phyloP scores from a whole-genome alignment of 495 filamentous ascomycete genomes.

The Penicillium lividum region DNA sequence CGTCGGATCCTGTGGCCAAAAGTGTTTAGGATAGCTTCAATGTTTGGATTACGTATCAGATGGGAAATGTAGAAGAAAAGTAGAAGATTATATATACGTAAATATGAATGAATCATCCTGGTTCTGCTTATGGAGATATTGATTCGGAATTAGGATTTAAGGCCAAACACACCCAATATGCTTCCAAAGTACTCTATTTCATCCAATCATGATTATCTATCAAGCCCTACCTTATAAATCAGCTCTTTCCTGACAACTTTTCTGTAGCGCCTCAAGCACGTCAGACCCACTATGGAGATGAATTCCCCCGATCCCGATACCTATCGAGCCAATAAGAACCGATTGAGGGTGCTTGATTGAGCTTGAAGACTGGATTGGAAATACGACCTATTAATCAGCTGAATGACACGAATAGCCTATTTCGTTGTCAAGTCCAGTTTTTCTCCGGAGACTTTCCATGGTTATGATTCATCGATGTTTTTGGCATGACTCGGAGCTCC shows the following conservation, averaged over 20 bases:
- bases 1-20: background rate
- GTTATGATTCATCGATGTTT: background rate
- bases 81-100: background rate
- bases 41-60: no score
- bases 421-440: background rate
- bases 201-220: slow-evolving; percentile 1
- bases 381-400: slow-evolving; percentile 9
- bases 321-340: background rate
- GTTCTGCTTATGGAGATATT: background rate
- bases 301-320: slow-evolving; percentile 5
- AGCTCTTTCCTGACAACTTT: background rate
- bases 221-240: slow-evolving; percentile 8
- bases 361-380: background rate
- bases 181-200: background rate
- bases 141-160: slow-evolving; percentile 3
- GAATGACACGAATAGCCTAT: no score
- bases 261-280: slow-evolving; percentile 1
- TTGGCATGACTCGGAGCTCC: background rate
- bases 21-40: no score
- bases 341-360: background rate
- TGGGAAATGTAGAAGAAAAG: background rate
- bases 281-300: background rate
- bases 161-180: background rate
- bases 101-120: background rate
- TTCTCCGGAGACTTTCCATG: background rate